Evolutionary conservation across 139 green algal species (phyloP).

Genomic region (Spirogloea muscicola): DNA sequence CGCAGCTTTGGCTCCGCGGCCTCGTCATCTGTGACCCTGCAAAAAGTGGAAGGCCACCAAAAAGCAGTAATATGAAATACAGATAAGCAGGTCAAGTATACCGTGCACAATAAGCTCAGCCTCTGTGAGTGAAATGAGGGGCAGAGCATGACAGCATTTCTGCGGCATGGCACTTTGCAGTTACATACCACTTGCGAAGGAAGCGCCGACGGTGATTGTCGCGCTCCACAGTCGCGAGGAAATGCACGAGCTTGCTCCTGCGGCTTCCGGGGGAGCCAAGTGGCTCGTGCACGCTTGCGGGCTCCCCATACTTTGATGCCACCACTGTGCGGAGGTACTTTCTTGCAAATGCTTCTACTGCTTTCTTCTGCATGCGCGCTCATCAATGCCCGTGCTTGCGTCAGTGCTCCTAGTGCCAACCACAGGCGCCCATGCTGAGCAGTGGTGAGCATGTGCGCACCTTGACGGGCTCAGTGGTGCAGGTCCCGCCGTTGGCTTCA

Average conservation of each 20-base stretch:
- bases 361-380: constrained; percentile 24
- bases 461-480: background rate
- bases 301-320: no score
- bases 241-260: background rate
- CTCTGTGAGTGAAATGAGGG: no score
- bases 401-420: background rate
- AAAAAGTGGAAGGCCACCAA: no score
- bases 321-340: constrained; percentile 28
- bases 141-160: no score
- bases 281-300: no score
- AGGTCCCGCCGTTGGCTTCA: constrained; percentile 8
- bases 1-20: no score
- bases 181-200: constrained; percentile 16
- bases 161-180: no score
- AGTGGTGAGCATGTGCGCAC: background rate
- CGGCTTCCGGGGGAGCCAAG: constrained; percentile 15
- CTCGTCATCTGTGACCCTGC: no score
- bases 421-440: background rate
- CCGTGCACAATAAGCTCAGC: no score
- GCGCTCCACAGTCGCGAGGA: constrained; percentile 22
- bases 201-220: constrained; percentile 20
- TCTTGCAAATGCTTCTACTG: constrained; percentile 23
- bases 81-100: no score
- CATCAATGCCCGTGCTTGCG: background rate
- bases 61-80: no score